Conservation (phyloP, 2,329 filamentous ascomycete genomes). For the Acephala macrosclerotiorum region DNA sequence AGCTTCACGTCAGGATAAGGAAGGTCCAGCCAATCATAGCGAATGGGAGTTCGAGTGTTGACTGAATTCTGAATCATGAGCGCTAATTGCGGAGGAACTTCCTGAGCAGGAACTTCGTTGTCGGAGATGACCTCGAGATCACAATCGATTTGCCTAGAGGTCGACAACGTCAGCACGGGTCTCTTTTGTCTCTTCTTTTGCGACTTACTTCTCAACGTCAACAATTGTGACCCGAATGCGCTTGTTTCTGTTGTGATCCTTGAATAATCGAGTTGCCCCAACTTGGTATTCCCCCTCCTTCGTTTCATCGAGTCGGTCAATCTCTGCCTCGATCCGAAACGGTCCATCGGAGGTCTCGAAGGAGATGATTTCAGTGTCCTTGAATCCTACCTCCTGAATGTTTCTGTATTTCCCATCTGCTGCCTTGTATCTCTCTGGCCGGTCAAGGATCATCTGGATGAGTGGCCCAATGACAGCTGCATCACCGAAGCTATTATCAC, state of each 20-base stretch:
- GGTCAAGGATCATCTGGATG: conserved; percentile 28
- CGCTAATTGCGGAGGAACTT: conserved; percentile 28
- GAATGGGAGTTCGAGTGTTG: conserved; percentile 20
- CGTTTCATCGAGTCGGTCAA: conserved; percentile 31
- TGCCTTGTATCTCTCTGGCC: conserved; percentile 32
- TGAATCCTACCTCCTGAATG: conserved; percentile 32
- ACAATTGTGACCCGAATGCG: conserved; percentile 38
- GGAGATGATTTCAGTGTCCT: conserved; percentile 37
- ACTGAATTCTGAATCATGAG: conserved; percentile 34
- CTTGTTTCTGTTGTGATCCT: conserved; percentile 37
- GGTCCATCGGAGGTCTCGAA: conserved; percentile 31
- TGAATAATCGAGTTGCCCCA: conserved; percentile 34
- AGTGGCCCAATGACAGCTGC: conserved; percentile 26
- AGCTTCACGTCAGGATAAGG: conserved; percentile 36
- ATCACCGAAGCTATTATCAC: conserved; percentile 27
- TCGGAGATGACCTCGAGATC: conserved; percentile 42
- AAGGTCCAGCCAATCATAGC: conserved; percentile 35
- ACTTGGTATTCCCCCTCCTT: conserved; percentile 35
- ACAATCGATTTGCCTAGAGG: conserved; percentile 40
- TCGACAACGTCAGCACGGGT: conserved; percentile 4
- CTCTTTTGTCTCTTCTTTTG: neutral
- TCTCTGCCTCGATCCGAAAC: conserved; percentile 40
- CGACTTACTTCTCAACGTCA: conserved; percentile 38
- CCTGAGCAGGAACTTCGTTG: conserved; percentile 26
- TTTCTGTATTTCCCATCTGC: conserved; percentile 11